A percentile compares a stretch with the other conserved stretches of the same genome.
Evolutionary conservation across 148 eudicot species (phyloP).

Genomic region (Gaultheria prostrata): DNA sequence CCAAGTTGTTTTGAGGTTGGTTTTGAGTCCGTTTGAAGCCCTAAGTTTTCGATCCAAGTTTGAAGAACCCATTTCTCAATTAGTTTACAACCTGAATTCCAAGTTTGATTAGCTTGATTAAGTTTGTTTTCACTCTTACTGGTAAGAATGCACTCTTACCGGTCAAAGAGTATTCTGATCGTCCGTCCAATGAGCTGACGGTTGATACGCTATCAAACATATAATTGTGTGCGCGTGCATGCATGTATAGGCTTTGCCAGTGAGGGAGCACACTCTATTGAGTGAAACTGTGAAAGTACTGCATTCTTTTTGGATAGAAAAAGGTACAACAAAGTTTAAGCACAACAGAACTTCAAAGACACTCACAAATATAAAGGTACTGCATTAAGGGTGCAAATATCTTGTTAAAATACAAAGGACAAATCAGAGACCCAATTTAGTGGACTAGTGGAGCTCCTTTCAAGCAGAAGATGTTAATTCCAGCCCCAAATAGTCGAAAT

Average conservation of each 20-base stretch:
- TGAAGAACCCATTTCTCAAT: background rate
- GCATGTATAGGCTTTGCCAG: no score
- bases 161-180: no score
- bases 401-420: background rate
- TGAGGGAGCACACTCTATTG: background rate
- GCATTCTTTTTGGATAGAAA: background rate
- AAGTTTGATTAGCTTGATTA: no score
- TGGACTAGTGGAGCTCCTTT: background rate
- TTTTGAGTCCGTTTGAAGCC: background rate
- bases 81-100: background rate
- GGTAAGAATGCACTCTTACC: no score
- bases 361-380: background rate
- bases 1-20: background rate
- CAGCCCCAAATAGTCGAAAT: background rate
- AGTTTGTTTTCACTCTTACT: no score
- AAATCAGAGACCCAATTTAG: background rate
- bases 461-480: background rate
- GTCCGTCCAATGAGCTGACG: no score
- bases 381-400: background rate
- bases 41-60: background rate
- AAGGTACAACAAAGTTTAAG: background rate
- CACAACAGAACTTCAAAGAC: background rate
- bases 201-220: no score
- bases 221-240: background rate
- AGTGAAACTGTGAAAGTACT: background rate